phyloP scores from a whole-genome alignment of 106 monocot species.

The Apostasia shenzhenica region DNA sequence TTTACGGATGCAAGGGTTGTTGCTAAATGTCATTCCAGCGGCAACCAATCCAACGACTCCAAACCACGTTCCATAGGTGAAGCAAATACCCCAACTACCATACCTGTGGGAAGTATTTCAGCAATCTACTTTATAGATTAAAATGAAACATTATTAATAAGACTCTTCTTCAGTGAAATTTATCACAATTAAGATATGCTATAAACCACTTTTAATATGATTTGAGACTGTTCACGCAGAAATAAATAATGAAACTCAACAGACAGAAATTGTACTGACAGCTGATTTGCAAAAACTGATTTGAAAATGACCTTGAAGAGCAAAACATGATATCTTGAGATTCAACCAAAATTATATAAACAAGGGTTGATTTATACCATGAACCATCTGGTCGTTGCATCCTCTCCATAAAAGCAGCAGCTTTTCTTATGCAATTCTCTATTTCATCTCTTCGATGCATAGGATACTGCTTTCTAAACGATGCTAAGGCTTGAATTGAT shows the following conservation, averaged over 20 bases:
- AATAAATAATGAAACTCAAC: no score
- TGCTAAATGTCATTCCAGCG: slow-evolving; percentile 6
- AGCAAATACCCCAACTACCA: slow-evolving; percentile 13
- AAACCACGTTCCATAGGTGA: slow-evolving; percentile 14
- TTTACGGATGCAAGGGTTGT: slow-evolving; percentile 5
- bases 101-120: background rate
- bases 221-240: no score
- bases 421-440: slow-evolving; percentile 25
- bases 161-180: no score
- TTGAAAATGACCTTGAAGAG: no score
- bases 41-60: slow-evolving; percentile 12
- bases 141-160: no score
- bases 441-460: slow-evolving; percentile 28
- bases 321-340: no score
- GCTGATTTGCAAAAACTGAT: no score
- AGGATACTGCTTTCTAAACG: slow-evolving; percentile 29
- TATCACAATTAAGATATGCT: no score
- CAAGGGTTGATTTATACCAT: slow-evolving; percentile 12
- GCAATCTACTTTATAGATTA: no score
- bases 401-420: slow-evolving; percentile 15
- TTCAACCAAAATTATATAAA: no score
- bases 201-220: no score
- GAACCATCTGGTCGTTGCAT: slow-evolving; percentile 35
- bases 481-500: slow-evolving; percentile 24
- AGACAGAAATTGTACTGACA: no score